Base-by-base conservation (phyloP, 2,329 filamentous ascomycete species). In the Ophiocordyceps unilateralis region DNA sequence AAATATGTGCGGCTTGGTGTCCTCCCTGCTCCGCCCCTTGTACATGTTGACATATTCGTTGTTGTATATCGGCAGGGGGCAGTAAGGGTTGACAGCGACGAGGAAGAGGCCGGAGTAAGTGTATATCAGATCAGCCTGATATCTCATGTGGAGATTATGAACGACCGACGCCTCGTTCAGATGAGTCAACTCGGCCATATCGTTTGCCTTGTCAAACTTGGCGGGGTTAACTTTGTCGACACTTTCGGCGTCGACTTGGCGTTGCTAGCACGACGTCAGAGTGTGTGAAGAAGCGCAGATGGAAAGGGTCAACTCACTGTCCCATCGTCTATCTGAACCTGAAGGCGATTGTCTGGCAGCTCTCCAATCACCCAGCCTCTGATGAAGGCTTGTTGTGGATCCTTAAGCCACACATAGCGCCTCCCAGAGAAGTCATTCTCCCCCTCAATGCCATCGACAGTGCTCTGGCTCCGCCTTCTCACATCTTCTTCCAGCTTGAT, bases 1-100 rank as follows among this genome's bases (percentile, higher is more conserved):
- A 55, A 89, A 98, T 44, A 98, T 95, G 58, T 98, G 91, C 9
- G 91, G 91, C 53, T 91, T 91, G 9, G 86, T 95, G 54, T 98
- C 91, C 56, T 98, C 93, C 49, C 89, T 72, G 51, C 72, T 87
- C 45, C 86, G 76, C 6, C 91, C 91, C 55, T 86, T 88, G 67
- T 98, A 98, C 85, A 95, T 93, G 56, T 93, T 93, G 66, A 98
- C 76, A 64, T 95, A 96, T 54, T 98, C 91, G 58, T 91, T 87
- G 43, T 78, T 86, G 62, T 98, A 98, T 46, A 98, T 98, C 4
- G 93, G 86, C 10, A 98, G 65, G 2, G 87, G 78, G 49, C 87
- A 93, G 63, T 98, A 98, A 1, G 93, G 91, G 58, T 98, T 98
- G 48, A 98, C 83, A 1, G 93, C 93, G 41, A 98, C 91, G 55